Evolutionary conservation across 2,329 filamentous ascomycete genomes (phyloP).

Genomic region (Alternaria triticimaculans): DNA sequence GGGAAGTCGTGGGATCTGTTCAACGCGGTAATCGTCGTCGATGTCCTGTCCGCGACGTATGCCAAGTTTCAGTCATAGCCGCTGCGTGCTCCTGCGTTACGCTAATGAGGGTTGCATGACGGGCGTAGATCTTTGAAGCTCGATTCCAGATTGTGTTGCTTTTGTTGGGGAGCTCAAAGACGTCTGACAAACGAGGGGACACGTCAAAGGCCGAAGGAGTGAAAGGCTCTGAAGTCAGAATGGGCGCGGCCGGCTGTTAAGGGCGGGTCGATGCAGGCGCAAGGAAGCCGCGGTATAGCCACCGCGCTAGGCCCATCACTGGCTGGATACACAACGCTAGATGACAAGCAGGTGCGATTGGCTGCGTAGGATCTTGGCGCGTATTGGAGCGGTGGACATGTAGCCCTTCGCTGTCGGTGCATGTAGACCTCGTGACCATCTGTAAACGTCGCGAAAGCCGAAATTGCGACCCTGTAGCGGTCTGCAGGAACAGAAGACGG

Average conservation of each 20-base stretch:
- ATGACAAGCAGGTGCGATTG: constrained; percentile 9
- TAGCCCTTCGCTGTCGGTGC: constrained; percentile 12
- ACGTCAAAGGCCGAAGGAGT: constrained; percentile 5
- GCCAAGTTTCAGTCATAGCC: constrained; percentile 25
- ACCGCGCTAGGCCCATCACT: constrained; percentile 16
- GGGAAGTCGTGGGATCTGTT: constrained; percentile 10
- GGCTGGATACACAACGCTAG: constrained; percentile 8
- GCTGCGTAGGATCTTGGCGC: constrained; percentile 13
- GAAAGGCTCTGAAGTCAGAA: constrained; percentile 12
- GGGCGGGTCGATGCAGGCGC: constrained; percentile 20
- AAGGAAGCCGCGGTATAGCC: constrained; percentile 22
- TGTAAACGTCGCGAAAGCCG: constrained; percentile 2
- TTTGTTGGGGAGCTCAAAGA: constrained; percentile 1
- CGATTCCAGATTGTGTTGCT: constrained; percentile 1
- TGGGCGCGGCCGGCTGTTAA: constrained; percentile 21
- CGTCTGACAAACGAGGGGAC: constrained; percentile 14
- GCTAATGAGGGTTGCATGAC: constrained; percentile 15
- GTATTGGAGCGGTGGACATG: constrained; percentile 6
- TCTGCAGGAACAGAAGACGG: constrained; percentile 5
- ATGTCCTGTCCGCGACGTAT: constrained; percentile 20
- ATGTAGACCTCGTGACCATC: background rate
- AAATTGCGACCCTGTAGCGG: constrained; percentile 3
- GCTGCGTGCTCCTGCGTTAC: constrained; percentile 12
- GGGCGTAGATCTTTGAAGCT: constrained; percentile 7
- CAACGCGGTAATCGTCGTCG: constrained; percentile 24